Conservation (phyloP, 2,329 filamentous ascomycete genomes). For the Nothopassalora personata region DNA sequence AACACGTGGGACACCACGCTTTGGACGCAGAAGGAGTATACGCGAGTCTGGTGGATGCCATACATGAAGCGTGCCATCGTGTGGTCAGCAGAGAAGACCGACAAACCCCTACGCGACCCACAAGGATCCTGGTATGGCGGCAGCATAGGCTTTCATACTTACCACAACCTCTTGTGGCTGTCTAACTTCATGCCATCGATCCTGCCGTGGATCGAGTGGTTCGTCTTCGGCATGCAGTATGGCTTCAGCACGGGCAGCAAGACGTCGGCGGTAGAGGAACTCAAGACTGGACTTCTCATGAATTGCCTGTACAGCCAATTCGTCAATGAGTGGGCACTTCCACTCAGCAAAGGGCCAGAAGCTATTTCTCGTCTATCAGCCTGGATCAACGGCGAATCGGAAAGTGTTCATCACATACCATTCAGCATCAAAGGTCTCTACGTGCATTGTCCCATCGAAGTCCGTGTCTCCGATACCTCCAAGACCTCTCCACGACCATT, state of each 20-base stretch:
- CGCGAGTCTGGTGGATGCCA: conserved; percentile 95
- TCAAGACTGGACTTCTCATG: conserved; percentile 78
- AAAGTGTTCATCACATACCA: conserved; percentile 63
- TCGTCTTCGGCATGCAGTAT: conserved; percentile 96
- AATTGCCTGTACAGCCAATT: conserved; percentile 98
- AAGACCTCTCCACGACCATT: conserved; percentile 49
- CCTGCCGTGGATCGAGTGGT: conserved; percentile 87
- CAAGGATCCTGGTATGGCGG: conserved; percentile 74
- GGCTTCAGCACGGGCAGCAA: conserved; percentile 69
- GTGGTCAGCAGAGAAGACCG: conserved; percentile 80
- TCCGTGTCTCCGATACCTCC: conserved; percentile 73
- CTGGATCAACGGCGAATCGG: conserved; percentile 76
- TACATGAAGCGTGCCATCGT: conserved; percentile 83
- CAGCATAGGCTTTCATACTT: conserved; percentile 76
- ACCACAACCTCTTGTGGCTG: conserved; percentile 83
- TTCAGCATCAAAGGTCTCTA: conserved; percentile 74
- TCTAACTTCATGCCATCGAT: conserved; percentile 72
- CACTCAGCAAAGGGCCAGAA: conserved; percentile 78
- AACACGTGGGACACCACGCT: conserved; percentile 65
- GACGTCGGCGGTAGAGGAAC: conserved; percentile 72
- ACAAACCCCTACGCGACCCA: conserved; percentile 55
- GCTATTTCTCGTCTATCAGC: conserved; percentile 75
- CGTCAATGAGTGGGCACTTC: conserved; percentile 96
- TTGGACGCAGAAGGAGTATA: conserved; percentile 83
- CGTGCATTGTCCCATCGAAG: conserved; percentile 86